These are phyloP conservation scores for Picochlorum sp. DNA, from an alignment of 139 green algal genomes.

Conservation along the genomic window DNA sequence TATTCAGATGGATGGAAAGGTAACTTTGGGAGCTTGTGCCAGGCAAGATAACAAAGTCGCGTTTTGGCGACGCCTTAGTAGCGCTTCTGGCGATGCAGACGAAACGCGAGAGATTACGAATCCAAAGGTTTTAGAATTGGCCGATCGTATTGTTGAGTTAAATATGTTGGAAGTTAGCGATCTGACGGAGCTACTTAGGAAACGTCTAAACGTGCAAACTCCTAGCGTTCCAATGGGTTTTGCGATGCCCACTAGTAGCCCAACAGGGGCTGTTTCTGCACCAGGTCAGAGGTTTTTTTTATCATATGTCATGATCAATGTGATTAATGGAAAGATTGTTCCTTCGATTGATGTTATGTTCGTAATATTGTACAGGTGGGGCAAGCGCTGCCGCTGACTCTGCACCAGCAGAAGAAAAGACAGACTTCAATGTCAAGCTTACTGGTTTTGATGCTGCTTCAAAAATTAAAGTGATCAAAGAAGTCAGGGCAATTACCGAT, in stretches of 20 bases:
- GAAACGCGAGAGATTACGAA: slow-evolving; percentile 21
- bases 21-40: too few relatives aligned
- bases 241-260: slow-evolving; percentile 12
- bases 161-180: slow-evolving; percentile 64
- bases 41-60: background rate
- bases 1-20: too few relatives aligned
- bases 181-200: slow-evolving; percentile 58
- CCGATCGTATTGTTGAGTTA: slow-evolving; percentile 56
- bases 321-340: background rate
- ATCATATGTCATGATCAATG: background rate
- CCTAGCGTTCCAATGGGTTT: slow-evolving; percentile 34
- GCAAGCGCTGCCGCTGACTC: background rate
- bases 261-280: slow-evolving; percentile 2
- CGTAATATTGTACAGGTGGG: background rate
- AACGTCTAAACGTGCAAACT: slow-evolving; percentile 49
- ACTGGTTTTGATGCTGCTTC: slow-evolving; percentile 75
- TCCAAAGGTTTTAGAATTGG: slow-evolving; percentile 37
- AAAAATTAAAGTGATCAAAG: slow-evolving; percentile 99
- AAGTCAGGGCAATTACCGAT: slow-evolving; percentile 80
- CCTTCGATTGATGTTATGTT: background rate
- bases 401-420: slow-evolving; percentile 66
- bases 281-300: background rate
- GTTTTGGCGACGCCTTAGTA: too few relatives aligned
- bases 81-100: background rate
- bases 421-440: slow-evolving; percentile 91